These are phyloP conservation scores for Pythium sp. DNA, from an alignment of 352 stramenopile species.

Conservation along the genomic window DNA sequence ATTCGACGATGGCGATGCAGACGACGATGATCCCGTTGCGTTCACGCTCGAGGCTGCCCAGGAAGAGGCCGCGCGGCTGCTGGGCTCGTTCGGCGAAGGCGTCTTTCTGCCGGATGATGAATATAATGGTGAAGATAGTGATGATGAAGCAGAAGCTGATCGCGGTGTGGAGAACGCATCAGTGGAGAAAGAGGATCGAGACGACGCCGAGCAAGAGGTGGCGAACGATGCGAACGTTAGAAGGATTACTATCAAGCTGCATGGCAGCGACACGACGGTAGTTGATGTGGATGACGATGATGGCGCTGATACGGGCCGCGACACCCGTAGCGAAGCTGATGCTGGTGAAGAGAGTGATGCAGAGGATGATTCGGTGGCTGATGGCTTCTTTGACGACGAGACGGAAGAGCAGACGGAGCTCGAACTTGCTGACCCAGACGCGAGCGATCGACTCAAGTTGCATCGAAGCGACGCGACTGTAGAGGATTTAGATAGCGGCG, in stretches of 20 bases:
- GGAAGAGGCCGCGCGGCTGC: slow-evolving; percentile 13
- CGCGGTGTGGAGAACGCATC: background rate
- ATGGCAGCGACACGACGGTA: background rate
- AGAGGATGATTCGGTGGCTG: background rate
- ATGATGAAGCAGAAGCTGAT: background rate
- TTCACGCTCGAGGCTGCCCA: slow-evolving; percentile 15
- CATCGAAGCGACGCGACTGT: background rate
- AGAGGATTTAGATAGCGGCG: background rate
- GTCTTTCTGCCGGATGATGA: background rate
- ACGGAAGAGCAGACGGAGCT: background rate
- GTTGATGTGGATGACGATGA: background rate
- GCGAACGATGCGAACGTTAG: slow-evolving; percentile 3
- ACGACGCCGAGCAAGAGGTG: background rate
- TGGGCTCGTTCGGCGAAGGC: slow-evolving; percentile 2
- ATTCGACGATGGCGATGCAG: background rate
- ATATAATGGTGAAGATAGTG: background rate
- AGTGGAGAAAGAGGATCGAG: background rate
- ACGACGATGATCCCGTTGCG: background rate
- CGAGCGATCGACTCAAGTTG: too few species aligned
- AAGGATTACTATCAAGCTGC: background rate
- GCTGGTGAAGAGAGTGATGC: background rate
- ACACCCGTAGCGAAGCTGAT: background rate
- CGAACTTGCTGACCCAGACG: too few species aligned
- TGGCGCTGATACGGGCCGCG: background rate
- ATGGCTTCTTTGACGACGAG: background rate